Percentiles rank a stretch among this genome's conserved stretches.
phyloP scores from a whole-genome alignment of 352 stramenopile genomes.

The Pythium vanterpoolii region DNA sequence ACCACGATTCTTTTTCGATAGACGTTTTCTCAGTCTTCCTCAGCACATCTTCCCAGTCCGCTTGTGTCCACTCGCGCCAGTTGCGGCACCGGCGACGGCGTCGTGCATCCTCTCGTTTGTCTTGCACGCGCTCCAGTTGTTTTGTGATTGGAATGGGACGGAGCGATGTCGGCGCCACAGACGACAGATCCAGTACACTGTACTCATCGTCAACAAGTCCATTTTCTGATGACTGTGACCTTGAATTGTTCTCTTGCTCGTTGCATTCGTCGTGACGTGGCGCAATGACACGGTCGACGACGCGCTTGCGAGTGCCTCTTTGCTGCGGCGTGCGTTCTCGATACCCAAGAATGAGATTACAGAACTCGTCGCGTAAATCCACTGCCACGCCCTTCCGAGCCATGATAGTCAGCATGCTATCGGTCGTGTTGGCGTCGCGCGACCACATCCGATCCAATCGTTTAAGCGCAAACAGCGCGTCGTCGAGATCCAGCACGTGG shows the following conservation, averaged over 20 bases:
- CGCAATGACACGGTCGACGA: slow-evolving; percentile 1
- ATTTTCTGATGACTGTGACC: neutral
- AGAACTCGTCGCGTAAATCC: slow-evolving; percentile 50
- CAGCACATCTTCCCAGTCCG: slow-evolving; percentile 22
- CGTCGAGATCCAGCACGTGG: slow-evolving; percentile 55
- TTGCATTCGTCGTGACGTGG: neutral
- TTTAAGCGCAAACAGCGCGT: slow-evolving; percentile 58
- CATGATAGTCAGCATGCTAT: slow-evolving; percentile 19
- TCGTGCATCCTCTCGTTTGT: slow-evolving; percentile 15
- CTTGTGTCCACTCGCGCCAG: slow-evolving; percentile 22
- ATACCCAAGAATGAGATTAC: slow-evolving; percentile 61
- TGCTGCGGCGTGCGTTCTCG: slow-evolving; percentile 16
- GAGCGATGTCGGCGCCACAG: neutral
- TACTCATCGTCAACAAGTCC: neutral
- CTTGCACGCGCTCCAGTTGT: slow-evolving; percentile 13
- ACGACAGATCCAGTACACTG: neutral
- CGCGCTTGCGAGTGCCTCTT: neutral
- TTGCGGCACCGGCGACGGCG: slow-evolving; percentile 10
- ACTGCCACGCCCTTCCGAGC: slow-evolving; percentile 17
- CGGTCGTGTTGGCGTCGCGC: slow-evolving; percentile 23
- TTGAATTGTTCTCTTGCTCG: neutral
- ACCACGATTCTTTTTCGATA: neutral
- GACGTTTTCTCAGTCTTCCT: neutral
- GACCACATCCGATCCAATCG: slow-evolving; percentile 57
- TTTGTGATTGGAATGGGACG: slow-evolving; percentile 4